Conservation (phyloP, 2,329 filamentous ascomycete species). For the Beauveria sp. region DNA sequence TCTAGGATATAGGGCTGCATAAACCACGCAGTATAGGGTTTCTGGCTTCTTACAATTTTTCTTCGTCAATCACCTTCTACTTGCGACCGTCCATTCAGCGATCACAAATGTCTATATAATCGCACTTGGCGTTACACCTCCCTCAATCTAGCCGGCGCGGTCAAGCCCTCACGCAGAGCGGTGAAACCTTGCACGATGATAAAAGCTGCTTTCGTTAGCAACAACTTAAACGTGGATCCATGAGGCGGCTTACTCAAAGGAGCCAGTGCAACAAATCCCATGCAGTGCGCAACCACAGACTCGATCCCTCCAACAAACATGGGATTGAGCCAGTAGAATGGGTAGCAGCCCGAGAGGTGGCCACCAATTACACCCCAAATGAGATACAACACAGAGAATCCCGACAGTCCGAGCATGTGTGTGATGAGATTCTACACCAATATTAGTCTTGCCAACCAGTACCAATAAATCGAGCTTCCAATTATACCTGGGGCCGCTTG, state of each 20-base stretch:
- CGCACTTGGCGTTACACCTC: neutral
- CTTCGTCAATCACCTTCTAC: neutral
- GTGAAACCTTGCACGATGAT: constrained; percentile 41
- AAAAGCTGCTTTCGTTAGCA: constrained; percentile 30
- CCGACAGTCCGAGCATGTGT: constrained; percentile 34
- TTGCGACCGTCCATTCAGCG: neutral
- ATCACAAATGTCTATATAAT: neutral
- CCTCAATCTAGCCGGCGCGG: constrained; percentile 3
- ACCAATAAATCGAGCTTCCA: no score
- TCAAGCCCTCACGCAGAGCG: constrained; percentile 38
- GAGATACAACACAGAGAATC: constrained; percentile 37
- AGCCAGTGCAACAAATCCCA: constrained; percentile 36
- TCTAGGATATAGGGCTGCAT: neutral
- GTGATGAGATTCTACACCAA: constrained; percentile 33
- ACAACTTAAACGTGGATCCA: neutral
- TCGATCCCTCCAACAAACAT: constrained; percentile 34
- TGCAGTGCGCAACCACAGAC: constrained; percentile 35
- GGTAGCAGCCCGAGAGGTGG: constrained; percentile 34
- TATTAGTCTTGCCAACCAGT: constrained; percentile 8
- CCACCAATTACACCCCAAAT: constrained; percentile 42
- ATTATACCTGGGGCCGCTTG: constrained; percentile 39
- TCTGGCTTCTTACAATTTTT: neutral
- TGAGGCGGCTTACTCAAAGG: constrained; percentile 34
- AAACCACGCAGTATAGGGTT: neutral
- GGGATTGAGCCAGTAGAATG: constrained; percentile 46